Evolutionary conservation across 176 grass and related monocot genomes (phyloP).

Genomic region (Otatea glauca): DNA sequence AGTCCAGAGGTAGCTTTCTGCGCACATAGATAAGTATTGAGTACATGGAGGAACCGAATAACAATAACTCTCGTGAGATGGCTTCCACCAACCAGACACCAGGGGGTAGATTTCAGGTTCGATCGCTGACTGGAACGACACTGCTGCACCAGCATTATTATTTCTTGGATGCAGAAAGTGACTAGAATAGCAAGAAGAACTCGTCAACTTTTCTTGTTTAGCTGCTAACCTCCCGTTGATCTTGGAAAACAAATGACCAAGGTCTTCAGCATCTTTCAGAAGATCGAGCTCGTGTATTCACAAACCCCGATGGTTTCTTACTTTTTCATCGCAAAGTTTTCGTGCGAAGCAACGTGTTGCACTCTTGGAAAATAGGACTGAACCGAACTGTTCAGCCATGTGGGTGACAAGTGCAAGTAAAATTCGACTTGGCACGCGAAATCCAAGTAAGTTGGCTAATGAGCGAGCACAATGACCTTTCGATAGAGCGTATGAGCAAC

Average conservation of each 20-base stretch:
- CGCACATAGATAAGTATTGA: not conserved
- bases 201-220: not conserved
- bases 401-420: conserved; percentile 34
- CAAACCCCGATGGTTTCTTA: not conserved
- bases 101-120: not conserved
- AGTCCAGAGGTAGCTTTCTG: conserved; percentile 38
- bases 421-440: conserved; percentile 31
- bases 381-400: conserved; percentile 40
- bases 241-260: not conserved
- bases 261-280: not conserved
- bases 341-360: conserved; percentile 13
- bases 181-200: not conserved
- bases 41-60: not conserved
- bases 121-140: not conserved
- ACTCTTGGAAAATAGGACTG: conserved; percentile 1
- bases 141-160: not conserved
- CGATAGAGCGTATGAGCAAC: not conserved
- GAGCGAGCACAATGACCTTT: not conserved
- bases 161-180: not conserved
- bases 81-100: conserved; percentile 22
- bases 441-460: not conserved
- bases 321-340: not conserved
- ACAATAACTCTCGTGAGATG: not conserved
- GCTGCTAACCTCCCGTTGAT: not conserved
- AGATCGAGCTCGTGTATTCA: not conserved